Percentiles rank a stretch among this genome's conserved stretches.
Evolutionary conservation across 495 filamentous ascomycete genomes (phyloP).

Genomic region (Aspergillus funiculosus): DNA sequence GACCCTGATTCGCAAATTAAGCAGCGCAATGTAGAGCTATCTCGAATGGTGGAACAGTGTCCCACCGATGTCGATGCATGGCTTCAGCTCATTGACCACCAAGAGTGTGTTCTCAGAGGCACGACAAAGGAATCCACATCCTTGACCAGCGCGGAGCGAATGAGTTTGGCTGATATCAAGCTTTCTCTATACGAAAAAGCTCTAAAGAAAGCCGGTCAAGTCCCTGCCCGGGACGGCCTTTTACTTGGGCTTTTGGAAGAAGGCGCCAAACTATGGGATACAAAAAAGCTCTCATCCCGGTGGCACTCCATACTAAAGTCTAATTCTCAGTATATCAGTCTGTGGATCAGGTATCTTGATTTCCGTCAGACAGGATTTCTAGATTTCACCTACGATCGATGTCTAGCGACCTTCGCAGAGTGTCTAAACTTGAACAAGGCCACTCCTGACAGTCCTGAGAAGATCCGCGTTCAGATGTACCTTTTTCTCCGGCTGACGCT

Average conservation of each 20-base stretch:
- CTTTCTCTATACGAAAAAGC: conserved; percentile 78
- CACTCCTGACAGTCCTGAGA: conserved; percentile 18
- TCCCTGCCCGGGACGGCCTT: conserved; percentile 48
- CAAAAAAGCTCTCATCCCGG: conserved; percentile 50
- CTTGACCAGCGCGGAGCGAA: conserved; percentile 54
- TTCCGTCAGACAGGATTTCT: conserved; percentile 65
- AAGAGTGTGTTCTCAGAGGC: conserved; percentile 54
- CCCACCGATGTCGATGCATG: conserved; percentile 67
- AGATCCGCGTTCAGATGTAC: conserved; percentile 55
- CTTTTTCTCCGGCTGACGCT: conserved; percentile 67
- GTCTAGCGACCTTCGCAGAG: conserved; percentile 50
- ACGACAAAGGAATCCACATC: conserved; percentile 33
- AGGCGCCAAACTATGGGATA: conserved; percentile 66
- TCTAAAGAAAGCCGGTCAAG: conserved; percentile 47
- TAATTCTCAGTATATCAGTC: conserved; percentile 49
- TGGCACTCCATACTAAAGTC: conserved; percentile 59
- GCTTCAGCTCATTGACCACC: conserved; percentile 70
- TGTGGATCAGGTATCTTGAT: conserved; percentile 74
- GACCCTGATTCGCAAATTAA: conserved; percentile 38
- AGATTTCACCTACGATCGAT: conserved; percentile 62
- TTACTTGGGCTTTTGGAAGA: conserved; percentile 65
- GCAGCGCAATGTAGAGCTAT: conserved; percentile 52
- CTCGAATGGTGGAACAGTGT: conserved; percentile 50
- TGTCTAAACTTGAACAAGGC: conserved; percentile 49
- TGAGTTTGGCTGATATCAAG: conserved; percentile 69